phyloP scores from a whole-genome alignment of 2,329 filamentous ascomycete species.

The Dryadomyces quercivorus region DNA sequence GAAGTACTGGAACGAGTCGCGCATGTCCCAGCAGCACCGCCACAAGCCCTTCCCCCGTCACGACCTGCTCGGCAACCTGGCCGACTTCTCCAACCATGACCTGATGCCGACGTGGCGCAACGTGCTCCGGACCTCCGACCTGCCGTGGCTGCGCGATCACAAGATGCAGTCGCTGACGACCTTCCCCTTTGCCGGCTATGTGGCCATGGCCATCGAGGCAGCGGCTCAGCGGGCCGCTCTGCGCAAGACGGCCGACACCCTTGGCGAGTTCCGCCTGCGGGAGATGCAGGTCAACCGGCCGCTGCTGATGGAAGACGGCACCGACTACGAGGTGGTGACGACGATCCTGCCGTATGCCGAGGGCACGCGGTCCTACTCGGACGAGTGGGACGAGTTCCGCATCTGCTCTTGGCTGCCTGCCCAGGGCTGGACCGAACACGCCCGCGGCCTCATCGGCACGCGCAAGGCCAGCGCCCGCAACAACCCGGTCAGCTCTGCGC shows the following conservation, averaged over 20 bases:
- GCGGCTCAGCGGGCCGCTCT: conserved; percentile 21
- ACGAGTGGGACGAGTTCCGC: conserved; percentile 39
- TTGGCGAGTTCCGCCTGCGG: background rate
- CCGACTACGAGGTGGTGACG: no score
- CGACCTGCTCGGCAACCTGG: conserved; percentile 33
- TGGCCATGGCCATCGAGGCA: conserved; percentile 39
- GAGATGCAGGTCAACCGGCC: background rate
- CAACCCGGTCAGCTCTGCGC: conserved; percentile 23
- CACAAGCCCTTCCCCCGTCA: conserved; percentile 9
- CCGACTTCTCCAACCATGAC: conserved; percentile 27
- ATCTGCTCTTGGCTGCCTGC: conserved; percentile 40
- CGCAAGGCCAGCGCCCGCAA: conserved; percentile 9
- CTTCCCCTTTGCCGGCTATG: conserved; percentile 41
- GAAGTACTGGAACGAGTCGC: conserved; percentile 35
- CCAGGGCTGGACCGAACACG: conserved; percentile 46
- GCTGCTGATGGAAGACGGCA: no score
- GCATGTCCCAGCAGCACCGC: conserved; percentile 25
- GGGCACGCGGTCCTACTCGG: no score
- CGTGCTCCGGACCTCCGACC: conserved; percentile 31
- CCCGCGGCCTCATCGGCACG: conserved; percentile 37
- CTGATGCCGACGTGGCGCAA: conserved; percentile 37
- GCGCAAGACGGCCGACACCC: background rate
- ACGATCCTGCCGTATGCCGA: no score
- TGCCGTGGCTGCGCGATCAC: conserved; percentile 48
- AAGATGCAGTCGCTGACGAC: conserved; percentile 42